Evolutionary conservation across 2,329 filamentous ascomycete genomes (phyloP), one percentile per base, ranked within the genome.

Genomic region (Xylariaceae sp.): DNA sequence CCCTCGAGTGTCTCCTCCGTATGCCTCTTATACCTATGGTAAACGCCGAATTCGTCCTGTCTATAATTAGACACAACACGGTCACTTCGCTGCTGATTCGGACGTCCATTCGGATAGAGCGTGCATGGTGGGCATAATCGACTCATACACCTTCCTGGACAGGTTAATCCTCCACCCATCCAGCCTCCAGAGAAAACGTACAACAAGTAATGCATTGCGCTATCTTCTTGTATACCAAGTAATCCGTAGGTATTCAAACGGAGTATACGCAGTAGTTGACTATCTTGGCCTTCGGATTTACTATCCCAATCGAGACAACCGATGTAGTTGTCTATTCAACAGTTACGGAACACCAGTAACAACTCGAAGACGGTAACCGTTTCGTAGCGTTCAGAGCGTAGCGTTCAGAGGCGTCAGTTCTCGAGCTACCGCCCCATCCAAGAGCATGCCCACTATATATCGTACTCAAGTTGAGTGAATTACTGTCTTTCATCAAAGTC

Each of bases 131-230:
- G 15, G 39, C 34, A 56, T 30, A 45, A 30, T 61, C 53, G 48
- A 37, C 47, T 57, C 53, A 23, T 37, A 39, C 57, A 64, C 58
- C 60, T 63, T 63, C 62, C 60, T 52, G 42, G 53, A 57, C 58
- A 57, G 58, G 62, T 44, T 59, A 63, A 58, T 59, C 57, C 53
- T 62, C 55, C 55, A 55, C 45, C 7, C 53, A 9, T 42, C 37
- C 37, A 13, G 11, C 37, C 37, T 42, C 37, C 37, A 13, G 37
- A 3, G 37, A 42, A 9, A 42, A 9, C 9, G 37, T 10, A 39
- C 10, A 39, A 39, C 10, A 11, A 11, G 37, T 7, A 4, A 39
- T 39, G 37, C 6, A 8, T 7, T 39, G 3, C 7, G 37, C 10
- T 30, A 30, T 30, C 23, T 30, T 30, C 23, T 30, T 30, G 23